phyloP scores from a whole-genome alignment of 345 rosid genomes.

The Aethionema arabicum region DNA sequence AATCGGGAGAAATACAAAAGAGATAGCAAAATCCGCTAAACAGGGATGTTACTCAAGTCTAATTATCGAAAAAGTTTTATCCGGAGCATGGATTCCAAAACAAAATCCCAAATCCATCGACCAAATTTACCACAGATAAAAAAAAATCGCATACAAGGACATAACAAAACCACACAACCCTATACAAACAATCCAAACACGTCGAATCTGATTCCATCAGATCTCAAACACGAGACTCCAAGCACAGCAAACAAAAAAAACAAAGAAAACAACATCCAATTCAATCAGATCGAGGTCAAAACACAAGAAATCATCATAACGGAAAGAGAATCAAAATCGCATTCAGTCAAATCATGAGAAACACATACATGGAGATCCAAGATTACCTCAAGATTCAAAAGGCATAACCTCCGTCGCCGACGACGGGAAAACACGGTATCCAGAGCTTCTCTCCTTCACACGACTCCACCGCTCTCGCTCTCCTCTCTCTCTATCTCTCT shows the following conservation, averaged over 20 bases:
- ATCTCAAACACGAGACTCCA: slow-evolving; percentile 8
- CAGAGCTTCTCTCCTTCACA: slow-evolving; percentile 47
- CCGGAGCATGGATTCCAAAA: neutral
- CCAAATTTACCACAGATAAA: slow-evolving; percentile 3
- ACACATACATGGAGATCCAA: neutral
- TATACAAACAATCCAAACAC: neutral
- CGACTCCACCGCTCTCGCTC: slow-evolving; percentile 31
- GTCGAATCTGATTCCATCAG: slow-evolving; percentile 13
- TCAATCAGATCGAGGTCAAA: slow-evolving; percentile 28
- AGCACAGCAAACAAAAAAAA: neutral
- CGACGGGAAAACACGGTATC: slow-evolving; percentile 71
- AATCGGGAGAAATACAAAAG: neutral
- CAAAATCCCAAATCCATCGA: neutral
- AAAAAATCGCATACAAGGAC: neutral
- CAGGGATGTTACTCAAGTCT: neutral
- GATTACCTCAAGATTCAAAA: slow-evolving; percentile 59
- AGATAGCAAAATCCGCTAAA: neutral
- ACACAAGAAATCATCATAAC: neutral
- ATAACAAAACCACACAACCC: slow-evolving; percentile 16
- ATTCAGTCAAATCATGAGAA: neutral
- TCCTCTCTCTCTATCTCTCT: slow-evolving; percentile 19
- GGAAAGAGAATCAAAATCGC: neutral
- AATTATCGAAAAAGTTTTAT: neutral
- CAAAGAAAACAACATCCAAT: slow-evolving; percentile 10
- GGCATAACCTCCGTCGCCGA: slow-evolving; percentile 80